phyloP scores from a whole-genome alignment of 176 grass and related monocot species.

The Secale cereale region DNA sequence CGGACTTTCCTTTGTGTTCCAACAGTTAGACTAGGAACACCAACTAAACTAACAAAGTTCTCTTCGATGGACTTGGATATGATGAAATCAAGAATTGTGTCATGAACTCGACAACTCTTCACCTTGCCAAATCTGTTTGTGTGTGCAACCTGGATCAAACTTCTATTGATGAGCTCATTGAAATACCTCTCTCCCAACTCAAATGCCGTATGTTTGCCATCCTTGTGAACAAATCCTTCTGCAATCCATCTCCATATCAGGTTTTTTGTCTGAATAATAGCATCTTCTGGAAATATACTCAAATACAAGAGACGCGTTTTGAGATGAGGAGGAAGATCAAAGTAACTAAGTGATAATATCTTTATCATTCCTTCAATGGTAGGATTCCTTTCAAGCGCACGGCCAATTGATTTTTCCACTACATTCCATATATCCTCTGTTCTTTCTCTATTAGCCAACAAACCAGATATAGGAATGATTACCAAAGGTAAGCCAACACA shows the following conservation, averaged over 20 bases:
- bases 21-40: background rate
- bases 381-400: background rate
- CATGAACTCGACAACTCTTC: background rate
- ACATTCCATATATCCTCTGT: background rate
- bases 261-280: background rate
- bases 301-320: background rate
- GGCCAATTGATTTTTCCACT: background rate
- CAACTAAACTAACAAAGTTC: conserved; percentile 2
- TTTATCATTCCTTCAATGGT: background rate
- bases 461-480: background rate
- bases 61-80: background rate
- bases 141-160: too few relatives aligned
- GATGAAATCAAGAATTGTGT: background rate
- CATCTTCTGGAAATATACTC: background rate
- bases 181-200: background rate
- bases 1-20: background rate
- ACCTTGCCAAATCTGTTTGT: background rate
- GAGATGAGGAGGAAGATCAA: too few relatives aligned
- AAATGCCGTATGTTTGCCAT: background rate
- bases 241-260: background rate
- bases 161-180: background rate
- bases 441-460: background rate
- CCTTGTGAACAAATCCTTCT: background rate
- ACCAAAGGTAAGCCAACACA: background rate
- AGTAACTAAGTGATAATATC: background rate